Evolutionary conservation across 352 stramenopile genomes (phyloP).

Genomic region (Phytopythium aichiense): DNA sequence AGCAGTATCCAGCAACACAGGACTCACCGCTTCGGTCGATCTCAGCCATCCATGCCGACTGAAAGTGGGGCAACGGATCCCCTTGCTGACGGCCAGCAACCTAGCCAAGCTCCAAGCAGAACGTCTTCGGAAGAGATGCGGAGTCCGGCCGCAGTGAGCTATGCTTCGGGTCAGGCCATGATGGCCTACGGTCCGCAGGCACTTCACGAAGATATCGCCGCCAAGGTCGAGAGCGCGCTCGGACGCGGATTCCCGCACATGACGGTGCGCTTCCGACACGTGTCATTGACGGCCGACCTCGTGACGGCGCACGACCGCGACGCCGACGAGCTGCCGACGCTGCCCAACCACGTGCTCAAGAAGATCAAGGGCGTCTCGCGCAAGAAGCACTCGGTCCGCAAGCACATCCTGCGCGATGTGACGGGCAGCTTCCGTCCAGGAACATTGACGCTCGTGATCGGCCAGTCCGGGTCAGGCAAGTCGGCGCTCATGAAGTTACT

Average conservation of each 20-base stretch:
- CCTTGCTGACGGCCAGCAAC: neutral
- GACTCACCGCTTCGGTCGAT: too few species aligned
- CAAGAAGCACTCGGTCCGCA: conserved; percentile 37
- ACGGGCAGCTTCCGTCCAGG: conserved; percentile 41
- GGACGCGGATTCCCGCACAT: conserved; percentile 45
- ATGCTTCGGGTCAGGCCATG: conserved; percentile 25
- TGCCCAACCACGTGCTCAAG: conserved; percentile 44
- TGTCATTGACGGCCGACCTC: conserved; percentile 45
- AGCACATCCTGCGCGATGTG: conserved; percentile 39
- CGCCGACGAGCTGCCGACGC: conserved; percentile 28
- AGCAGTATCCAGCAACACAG: neutral
- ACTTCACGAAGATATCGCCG: conserved; percentile 33
- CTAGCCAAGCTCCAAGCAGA: neutral
- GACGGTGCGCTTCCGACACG: conserved; percentile 48
- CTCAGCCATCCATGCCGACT: neutral
- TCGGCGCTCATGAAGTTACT: conserved; percentile 55
- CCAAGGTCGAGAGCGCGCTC: conserved; percentile 39
- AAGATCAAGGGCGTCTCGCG: conserved; percentile 22
- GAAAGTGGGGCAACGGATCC: neutral
- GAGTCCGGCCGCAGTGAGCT: conserved; percentile 17
- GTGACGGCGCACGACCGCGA: conserved; percentile 24
- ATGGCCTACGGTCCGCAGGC: conserved; percentile 29
- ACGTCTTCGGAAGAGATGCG: neutral
- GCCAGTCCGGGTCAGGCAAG: conserved; percentile 14
- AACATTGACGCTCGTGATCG: conserved; percentile 52